These are phyloP conservation scores for Santalum album DNA, from an alignment of 164 flowering plant genomes.

Conservation along the genomic window DNA sequence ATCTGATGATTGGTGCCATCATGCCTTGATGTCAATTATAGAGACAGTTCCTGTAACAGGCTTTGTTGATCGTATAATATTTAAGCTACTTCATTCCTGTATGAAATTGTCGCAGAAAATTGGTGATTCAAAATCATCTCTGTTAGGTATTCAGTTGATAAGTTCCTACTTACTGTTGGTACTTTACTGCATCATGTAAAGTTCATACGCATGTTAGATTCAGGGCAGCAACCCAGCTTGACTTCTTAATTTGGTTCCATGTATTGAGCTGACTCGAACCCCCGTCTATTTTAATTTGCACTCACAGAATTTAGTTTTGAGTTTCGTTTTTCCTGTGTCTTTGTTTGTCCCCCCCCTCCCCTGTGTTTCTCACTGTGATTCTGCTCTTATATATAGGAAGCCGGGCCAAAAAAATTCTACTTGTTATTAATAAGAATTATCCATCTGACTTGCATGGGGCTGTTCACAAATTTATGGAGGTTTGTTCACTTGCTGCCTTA, in stretches of 20 bases:
- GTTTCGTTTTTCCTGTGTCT: not conserved
- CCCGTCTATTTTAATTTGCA: too few species aligned
- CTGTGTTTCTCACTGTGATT: not conserved
- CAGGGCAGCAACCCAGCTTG: not conserved
- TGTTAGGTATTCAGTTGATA: constrained; percentile 67
- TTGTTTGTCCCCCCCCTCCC: not conserved
- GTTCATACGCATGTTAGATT: too few species aligned
- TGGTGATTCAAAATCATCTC: constrained; percentile 21
- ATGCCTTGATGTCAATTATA: constrained; percentile 35
- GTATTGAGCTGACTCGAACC: too few species aligned
- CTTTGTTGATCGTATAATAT: constrained; percentile 37
- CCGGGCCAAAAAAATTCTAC: constrained; percentile 55
- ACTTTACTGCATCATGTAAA: too few species aligned
- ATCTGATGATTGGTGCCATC: constrained; percentile 36
- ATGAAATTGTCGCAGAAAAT: constrained; percentile 30
- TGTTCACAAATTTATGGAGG: constrained; percentile 56
- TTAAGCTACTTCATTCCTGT: constrained; percentile 43
- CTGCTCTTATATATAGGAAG: constrained; percentile 26
- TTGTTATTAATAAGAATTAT: constrained; percentile 42
- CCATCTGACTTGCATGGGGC: constrained; percentile 56
- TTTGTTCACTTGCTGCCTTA: constrained; percentile 9
- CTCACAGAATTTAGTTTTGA: not conserved
- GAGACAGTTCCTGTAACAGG: constrained; percentile 45
- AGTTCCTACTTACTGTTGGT: too few species aligned
- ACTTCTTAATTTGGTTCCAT: not conserved